Evolutionary conservation across 2,329 filamentous ascomycete species (phyloP), one percentile per base, ranked within the genome.

Genomic region (Zymoseptoria brevis): DNA sequence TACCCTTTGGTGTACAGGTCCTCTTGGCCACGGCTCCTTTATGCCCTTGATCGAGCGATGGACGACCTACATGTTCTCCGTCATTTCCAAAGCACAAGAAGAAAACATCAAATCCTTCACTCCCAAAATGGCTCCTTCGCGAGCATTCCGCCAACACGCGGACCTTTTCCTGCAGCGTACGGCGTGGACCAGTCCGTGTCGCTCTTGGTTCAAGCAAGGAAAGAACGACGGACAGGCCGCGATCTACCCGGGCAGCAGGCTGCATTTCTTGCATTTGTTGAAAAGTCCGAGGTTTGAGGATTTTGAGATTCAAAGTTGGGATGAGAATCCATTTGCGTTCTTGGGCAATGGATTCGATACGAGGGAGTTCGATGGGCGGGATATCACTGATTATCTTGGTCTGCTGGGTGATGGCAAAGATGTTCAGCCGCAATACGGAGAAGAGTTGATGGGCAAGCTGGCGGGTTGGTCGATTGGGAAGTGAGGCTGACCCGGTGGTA

Each of bases 281-380:
- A 67, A 70, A 50, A 57, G 65, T 57, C 71, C 72, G 26, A 60
- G 75, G 57, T 77, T 70, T 63, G 75, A 78, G 63, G 76, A 78
- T 64, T 77, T 65, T 62, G 73, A 76, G 41, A 75, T 77, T 45
- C 70, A 72, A 60, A 73, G 75, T 58, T 72, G 72, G 68, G 70
- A 73, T 60, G 66, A 67, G 19, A 77, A 77, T 62, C 57, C 68
- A 52, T 78, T 75, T 65, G 70, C 72, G 1, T 77, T 75, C 54
- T 59, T 78, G 66, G 76, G 76, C 1, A 77, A 76, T 66, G 62
- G 77, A 1, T 79, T 79, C 58, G 71, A 75, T 61, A 67, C 68
- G n/a, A 67, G 76, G 55, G 76, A 79, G 67, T 72, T 72, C 66
- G 76, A 79, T 68, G 77, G 76, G n/a, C 71, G 76, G 57, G 77